phyloP scores from a whole-genome alignment of 2,329 filamentous ascomycete genomes.

The Emergomyces pasteurianus region DNA sequence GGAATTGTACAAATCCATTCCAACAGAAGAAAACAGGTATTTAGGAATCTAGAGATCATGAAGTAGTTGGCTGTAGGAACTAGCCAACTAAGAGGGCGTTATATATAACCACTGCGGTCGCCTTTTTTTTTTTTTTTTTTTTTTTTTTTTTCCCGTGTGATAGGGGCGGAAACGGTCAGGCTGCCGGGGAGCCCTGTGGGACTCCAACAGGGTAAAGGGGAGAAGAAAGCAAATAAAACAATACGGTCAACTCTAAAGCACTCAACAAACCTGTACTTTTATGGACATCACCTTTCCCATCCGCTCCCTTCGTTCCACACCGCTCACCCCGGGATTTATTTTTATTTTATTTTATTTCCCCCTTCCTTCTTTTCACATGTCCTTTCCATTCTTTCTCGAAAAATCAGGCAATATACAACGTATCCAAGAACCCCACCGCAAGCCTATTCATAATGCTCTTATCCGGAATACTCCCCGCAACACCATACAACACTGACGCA shows the following conservation, averaged over 20 bases:
- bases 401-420: conserved; percentile 49
- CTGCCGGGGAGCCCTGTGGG: no score
- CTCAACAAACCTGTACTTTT: not conserved
- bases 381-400: not conserved
- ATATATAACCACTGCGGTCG: no score
- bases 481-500: conserved; percentile 81
- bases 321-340: not conserved
- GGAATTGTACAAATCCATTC: not conserved
- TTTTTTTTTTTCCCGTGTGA: no score
- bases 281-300: no score
- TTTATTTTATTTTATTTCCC: no score
- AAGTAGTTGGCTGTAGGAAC: no score
- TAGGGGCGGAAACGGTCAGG: no score
- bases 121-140: no score
- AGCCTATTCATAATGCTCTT: conserved; percentile 89
- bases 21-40: not conserved
- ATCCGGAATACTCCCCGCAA: conserved; percentile 87
- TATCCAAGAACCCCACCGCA: conserved; percentile 82
- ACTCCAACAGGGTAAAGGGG: not conserved
- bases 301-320: no score
- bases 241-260: not conserved
- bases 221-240: not conserved
- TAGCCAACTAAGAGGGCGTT: no score
- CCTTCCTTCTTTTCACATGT: not conserved
- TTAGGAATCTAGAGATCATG: no score